Evolutionary conservation across 192 early-diverging fungal species (phyloP).

Genomic region (Allomyces arbusculus): DNA sequence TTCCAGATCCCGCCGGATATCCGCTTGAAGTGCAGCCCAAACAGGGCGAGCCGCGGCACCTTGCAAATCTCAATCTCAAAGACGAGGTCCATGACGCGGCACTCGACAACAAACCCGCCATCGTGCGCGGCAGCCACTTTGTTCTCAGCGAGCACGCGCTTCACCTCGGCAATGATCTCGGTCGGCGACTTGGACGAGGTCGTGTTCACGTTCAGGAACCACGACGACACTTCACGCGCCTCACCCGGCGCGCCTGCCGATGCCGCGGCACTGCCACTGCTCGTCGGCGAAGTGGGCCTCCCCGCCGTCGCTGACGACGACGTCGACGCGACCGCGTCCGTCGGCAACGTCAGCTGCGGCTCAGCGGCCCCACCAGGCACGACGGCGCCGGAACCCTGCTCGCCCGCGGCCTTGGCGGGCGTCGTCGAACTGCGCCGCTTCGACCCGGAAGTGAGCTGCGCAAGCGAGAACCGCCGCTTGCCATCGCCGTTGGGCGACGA

Average conservation of each 20-base stretch:
- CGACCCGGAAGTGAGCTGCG: neutral
- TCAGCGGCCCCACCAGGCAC: too few species aligned
- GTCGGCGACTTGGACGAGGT: conserved; percentile 14
- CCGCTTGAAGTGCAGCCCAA: conserved; percentile 25
- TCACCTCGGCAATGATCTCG: conserved; percentile 14
- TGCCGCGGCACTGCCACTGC: neutral
- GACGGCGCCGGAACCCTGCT: too few species aligned
- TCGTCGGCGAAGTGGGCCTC: neutral
- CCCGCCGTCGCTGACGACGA: neutral
- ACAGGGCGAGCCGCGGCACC: conserved; percentile 11
- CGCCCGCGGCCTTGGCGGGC: too few species aligned
- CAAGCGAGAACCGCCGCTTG: neutral
- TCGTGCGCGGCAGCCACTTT: conserved; percentile 3
- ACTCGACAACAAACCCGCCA: conserved; percentile 2
- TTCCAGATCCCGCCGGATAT: conserved; percentile 26
- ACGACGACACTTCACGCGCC: conserved; percentile 18
- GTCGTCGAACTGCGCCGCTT: neutral
- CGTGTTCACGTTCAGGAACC: conserved; percentile 26
- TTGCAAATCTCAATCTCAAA: conserved; percentile 17
- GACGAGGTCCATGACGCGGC: neutral
- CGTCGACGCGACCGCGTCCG: neutral
- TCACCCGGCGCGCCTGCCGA: conserved; percentile 10
- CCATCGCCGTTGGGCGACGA: neutral
- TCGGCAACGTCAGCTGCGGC: too few species aligned
- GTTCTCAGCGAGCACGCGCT: conserved; percentile 5